Conservation (phyloP, 441 rosid species). For the Populus hybrid region DNA sequence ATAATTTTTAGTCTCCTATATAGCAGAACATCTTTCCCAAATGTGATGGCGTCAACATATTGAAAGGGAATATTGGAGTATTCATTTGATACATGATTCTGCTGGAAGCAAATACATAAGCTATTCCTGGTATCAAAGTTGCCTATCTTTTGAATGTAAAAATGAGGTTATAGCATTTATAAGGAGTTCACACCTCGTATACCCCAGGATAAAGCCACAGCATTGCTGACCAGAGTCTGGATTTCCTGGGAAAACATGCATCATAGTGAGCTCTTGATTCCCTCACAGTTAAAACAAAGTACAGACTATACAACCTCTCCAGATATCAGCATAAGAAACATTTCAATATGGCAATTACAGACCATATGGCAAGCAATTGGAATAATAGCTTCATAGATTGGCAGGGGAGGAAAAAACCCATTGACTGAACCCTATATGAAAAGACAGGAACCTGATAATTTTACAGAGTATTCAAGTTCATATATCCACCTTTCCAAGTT, state of each 20-base stretch:
- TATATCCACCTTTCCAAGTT: neutral
- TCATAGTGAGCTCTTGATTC: slow-evolving; percentile 6
- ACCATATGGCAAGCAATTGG: neutral
- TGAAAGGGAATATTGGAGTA: neutral
- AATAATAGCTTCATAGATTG: neutral
- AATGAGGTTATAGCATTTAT: neutral
- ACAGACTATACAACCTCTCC: neutral
- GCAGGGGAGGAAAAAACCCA: neutral
- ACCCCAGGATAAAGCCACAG: slow-evolving; percentile 90
- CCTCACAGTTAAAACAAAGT: neutral
- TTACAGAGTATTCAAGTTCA: neutral
- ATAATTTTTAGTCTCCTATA: neutral
- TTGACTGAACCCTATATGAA: neutral
- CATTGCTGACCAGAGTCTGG: slow-evolving; percentile 58
- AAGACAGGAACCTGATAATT: neutral
- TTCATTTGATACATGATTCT: neutral
- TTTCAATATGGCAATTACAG: neutral
- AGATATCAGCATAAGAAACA: neutral
- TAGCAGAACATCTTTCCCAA: neutral
- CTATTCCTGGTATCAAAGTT: neutral
- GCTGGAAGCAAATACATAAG: neutral
- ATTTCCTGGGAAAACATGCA: slow-evolving; percentile 48
- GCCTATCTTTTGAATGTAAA: neutral
- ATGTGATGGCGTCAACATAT: neutral
- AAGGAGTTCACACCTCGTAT: slow-evolving; percentile 52